Conservation (phyloP, 2,329 filamentous ascomycete species). For the Xylaria sp. region DNA sequence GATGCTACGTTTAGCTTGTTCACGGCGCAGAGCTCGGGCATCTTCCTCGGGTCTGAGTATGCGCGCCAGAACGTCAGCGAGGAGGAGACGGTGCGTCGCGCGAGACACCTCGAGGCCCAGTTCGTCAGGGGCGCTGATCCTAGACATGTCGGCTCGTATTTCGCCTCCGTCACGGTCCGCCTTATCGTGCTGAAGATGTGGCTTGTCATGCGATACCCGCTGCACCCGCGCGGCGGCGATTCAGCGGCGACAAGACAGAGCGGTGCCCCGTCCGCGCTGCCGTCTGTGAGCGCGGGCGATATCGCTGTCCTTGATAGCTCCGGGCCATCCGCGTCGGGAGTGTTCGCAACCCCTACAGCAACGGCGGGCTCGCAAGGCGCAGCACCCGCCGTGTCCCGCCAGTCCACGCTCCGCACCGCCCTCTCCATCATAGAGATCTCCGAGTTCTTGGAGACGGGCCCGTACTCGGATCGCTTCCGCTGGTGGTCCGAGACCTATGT, state of each 20-base stretch:
- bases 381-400: slow-evolving; percentile 35
- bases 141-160: slow-evolving; percentile 42
- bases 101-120: slow-evolving; percentile 46
- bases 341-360: background rate
- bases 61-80: slow-evolving; percentile 39
- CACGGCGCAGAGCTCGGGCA: slow-evolving; percentile 47
- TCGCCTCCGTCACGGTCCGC: slow-evolving; percentile 49
- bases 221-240: slow-evolving; percentile 35
- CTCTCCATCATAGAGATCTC: slow-evolving; percentile 53
- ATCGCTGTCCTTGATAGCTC: background rate
- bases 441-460: slow-evolving; percentile 39
- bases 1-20: slow-evolving; percentile 50
- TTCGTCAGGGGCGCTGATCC: slow-evolving; percentile 47
- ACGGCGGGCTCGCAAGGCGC: background rate
- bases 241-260: background rate
- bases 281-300: background rate
- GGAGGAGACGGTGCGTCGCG: slow-evolving; percentile 48
- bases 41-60: slow-evolving; percentile 48
- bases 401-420: slow-evolving; percentile 54
- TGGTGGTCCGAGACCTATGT: slow-evolving; percentile 59
- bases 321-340: background rate
- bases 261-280: slow-evolving; percentile 12
- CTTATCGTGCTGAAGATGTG: slow-evolving; percentile 54
- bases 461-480: slow-evolving; percentile 46
- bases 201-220: slow-evolving; percentile 53